Base-by-base conservation (phyloP, 2,329 filamentous ascomycete species). In the Bipolaris bicolor region DNA sequence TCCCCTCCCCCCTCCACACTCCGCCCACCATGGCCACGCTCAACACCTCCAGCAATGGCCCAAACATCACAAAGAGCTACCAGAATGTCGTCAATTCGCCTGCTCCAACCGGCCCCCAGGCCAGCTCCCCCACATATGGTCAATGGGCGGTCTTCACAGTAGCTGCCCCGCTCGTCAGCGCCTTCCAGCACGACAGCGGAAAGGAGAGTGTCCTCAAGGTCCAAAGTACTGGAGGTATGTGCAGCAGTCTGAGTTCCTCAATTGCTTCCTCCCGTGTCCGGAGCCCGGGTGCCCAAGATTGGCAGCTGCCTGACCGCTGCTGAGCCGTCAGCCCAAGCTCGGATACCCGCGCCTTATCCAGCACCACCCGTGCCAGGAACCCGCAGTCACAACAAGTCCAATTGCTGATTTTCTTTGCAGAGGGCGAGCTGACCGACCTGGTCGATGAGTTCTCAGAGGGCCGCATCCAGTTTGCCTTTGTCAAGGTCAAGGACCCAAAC, bases 151-250 rank as follows among this genome's bases (percentile, higher is more conserved):
- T 99, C 60, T 97, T 96, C 80, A 90, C 91, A 7, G 95, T 99
- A 39, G 91, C 95, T 75, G 91, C 94, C 58, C 95, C 95, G 52
- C 86, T 99, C 39, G 85, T 92, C 75, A 98, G 90, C 80, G 93
- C 93, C 58, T 99, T 99, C 77, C 92, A 97, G 78, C 82, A 84
- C 63, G 91, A 95, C 74, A 84, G 86, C 55, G 89, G 87, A 65
- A 98, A 97, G 80, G 94, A 98, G 80, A 98, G 94, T 77, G 86
- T 97, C 1, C 81, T 99, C 66, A 98, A 97, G 79, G 94, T 99
- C 49, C 92, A 98, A 76, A 88, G 84, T 73, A 96, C 91, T 47
- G 94, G 93, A 81, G 90, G 91, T 94, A 77, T 78, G 72, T 70
- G n/a, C 45, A 15, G 47, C 15, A 16, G 7, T 36, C 20, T 26